Evolutionary conservation across 2,329 filamentous ascomycete genomes (phyloP).

Genomic region (Coleophoma cylindrospora): DNA sequence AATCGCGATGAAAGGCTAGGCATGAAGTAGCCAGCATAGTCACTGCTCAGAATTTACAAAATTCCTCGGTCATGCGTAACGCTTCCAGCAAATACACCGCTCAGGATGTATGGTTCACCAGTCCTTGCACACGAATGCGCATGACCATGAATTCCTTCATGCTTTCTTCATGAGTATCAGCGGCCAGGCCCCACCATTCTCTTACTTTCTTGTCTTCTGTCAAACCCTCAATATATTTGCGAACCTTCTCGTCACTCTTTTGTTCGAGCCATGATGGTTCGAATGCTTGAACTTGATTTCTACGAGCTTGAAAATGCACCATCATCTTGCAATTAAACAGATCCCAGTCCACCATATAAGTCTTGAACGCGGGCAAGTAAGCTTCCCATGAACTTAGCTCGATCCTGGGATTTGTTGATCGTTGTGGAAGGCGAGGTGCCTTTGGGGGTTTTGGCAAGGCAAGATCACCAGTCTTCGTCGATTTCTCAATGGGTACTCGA

Average conservation of each 20-base stretch:
- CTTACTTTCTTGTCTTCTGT: conserved; percentile 59
- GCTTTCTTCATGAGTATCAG: conserved; percentile 51
- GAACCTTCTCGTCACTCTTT: conserved; percentile 42
- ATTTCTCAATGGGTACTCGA: conserved; percentile 27
- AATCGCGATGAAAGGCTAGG: too few relatives aligned
- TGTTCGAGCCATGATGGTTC: conserved; percentile 26
- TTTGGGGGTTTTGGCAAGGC: conserved; percentile 28
- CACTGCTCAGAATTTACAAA: too few relatives aligned
- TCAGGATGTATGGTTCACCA: too few relatives aligned
- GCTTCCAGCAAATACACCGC: too few relatives aligned
- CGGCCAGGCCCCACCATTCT: conserved; percentile 52
- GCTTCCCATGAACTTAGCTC: conserved; percentile 33
- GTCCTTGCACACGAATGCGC: background rate
- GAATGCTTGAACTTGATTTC: conserved; percentile 24
- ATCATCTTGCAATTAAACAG: conserved; percentile 43
- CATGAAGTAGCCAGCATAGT: too few relatives aligned
- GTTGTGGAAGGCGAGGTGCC: conserved; percentile 40
- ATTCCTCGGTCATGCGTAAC: too few relatives aligned
- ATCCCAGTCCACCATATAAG: conserved; percentile 44
- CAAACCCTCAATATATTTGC: conserved; percentile 52
- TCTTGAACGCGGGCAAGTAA: conserved; percentile 46
- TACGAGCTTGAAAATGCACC: conserved; percentile 47
- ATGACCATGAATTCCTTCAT: conserved; percentile 47
- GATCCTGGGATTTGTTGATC: conserved; percentile 31
- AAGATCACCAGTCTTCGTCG: conserved; percentile 37